Percentiles rank a stretch among this genome's conserved stretches.
These are phyloP conservation scores for Helenozyma baotianmanensis DNA, from an alignment of 805 yeast species.

Conservation along the genomic window DNA sequence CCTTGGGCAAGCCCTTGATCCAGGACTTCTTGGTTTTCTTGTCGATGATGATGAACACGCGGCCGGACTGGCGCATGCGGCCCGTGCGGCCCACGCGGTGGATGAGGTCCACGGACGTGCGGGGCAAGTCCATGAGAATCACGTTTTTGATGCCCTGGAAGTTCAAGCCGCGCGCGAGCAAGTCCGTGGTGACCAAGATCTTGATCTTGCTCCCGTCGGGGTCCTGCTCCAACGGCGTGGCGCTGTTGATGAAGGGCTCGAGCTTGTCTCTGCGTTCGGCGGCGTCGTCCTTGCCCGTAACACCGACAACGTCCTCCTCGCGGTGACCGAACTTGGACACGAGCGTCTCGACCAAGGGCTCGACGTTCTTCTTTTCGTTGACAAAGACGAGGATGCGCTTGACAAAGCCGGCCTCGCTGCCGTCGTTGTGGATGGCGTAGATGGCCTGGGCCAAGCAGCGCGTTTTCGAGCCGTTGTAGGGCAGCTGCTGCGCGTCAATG, in stretches of 20 bases:
- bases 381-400: slow-evolving; percentile 85
- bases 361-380: slow-evolving; percentile 64
- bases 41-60: slow-evolving; percentile 76
- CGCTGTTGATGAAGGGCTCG: slow-evolving; percentile 59
- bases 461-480: slow-evolving; percentile 78
- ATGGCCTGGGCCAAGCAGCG: slow-evolving; percentile 86
- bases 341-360: slow-evolving; percentile 52
- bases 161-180: slow-evolving; percentile 86
- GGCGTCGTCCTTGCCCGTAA: slow-evolving; percentile 62
- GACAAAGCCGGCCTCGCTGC: slow-evolving; percentile 68
- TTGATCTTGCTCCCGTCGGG: slow-evolving; percentile 39
- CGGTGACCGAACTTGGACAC: slow-evolving; percentile 32
- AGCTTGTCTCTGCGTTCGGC: slow-evolving; percentile 58
- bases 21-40: slow-evolving; percentile 67
- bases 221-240: slow-evolving; percentile 38
- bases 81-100: slow-evolving; percentile 96
- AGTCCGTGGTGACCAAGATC: slow-evolving; percentile 81
- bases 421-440: slow-evolving; percentile 80
- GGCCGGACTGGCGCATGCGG: slow-evolving; percentile 82
- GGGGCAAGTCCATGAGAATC: slow-evolving; percentile 80
- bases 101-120: slow-evolving; percentile 76
- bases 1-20: slow-evolving; percentile 76
- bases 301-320: slow-evolving; percentile 49
- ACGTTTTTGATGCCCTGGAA: slow-evolving; percentile 79
- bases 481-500: slow-evolving; percentile 71